These are phyloP conservation scores for Pulveroboletus sp. DNA, from an alignment of 768 basidiomycete species.

Conservation along the genomic window DNA sequence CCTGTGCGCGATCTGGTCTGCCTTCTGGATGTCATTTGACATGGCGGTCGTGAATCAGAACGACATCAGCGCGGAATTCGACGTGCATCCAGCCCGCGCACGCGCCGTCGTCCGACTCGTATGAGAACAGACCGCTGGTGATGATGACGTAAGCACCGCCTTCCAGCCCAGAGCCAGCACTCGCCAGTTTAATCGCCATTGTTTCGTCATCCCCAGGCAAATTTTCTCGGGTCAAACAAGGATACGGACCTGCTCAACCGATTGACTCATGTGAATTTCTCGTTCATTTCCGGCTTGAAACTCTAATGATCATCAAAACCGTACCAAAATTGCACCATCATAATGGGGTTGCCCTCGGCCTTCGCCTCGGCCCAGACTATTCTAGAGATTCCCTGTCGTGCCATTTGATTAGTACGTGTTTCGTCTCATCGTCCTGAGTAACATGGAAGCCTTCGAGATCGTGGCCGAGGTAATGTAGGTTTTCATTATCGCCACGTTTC, in stretches of 20 bases:
- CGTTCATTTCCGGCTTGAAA: slow-evolving; percentile 7
- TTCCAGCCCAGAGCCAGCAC: slow-evolving; percentile 14
- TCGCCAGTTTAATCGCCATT: slow-evolving; percentile 1
- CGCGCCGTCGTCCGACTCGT: slow-evolving; percentile 13
- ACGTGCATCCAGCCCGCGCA: slow-evolving; percentile 21
- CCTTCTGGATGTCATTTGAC: slow-evolving; percentile 58
- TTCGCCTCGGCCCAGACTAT: slow-evolving; percentile 4
- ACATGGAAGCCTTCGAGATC: too few relatives aligned
- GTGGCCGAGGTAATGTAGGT: neutral
- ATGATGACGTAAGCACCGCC: slow-evolving; percentile 25
- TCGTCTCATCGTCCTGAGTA: neutral
- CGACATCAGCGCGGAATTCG: slow-evolving; percentile 29
- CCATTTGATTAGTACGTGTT: neutral
- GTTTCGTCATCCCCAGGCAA: too few relatives aligned
- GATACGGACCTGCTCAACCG: neutral
- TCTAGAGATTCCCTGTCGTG: too few relatives aligned
- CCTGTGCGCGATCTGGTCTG: slow-evolving; percentile 83
- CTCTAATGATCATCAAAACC: slow-evolving; percentile 1
- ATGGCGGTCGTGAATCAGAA: slow-evolving; percentile 36
- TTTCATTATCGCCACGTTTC: neutral
- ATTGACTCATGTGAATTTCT: neutral
- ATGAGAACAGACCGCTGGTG: slow-evolving; percentile 14
- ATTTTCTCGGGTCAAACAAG: too few relatives aligned
- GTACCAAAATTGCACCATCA: neutral
- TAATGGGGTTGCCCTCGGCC: neutral